A percentile compares a stretch with the other conserved stretches of the same genome.
These are phyloP conservation scores for Botrytis cinerea DNA, from an alignment of 2,329 filamentous ascomycete genomes.

Conservation along the genomic window DNA sequence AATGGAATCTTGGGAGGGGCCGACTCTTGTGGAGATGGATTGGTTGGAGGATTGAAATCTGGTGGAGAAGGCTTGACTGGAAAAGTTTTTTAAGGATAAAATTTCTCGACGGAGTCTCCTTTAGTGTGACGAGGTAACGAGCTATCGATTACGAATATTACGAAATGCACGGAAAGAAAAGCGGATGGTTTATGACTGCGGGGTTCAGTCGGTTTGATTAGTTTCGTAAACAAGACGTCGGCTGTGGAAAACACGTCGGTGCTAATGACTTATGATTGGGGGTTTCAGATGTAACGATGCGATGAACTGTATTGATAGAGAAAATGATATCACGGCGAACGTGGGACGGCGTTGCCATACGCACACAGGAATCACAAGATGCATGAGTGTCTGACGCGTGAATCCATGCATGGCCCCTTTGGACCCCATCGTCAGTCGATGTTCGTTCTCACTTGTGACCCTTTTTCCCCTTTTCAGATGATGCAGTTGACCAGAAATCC, in stretches of 20 bases:
- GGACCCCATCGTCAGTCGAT: neutral
- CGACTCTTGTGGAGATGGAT: conserved; percentile 6
- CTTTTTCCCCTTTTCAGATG: neutral
- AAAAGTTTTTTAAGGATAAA: neutral
- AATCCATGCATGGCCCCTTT: conserved; percentile 1
- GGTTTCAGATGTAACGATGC: no score
- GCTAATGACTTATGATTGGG: neutral
- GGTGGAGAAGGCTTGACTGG: conserved; percentile 19
- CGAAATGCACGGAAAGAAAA: conserved; percentile 8
- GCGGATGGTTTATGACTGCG: neutral
- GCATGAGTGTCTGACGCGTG: neutral
- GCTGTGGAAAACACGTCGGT: neutral
- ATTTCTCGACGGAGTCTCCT: neutral
- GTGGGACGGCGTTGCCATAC: neutral
- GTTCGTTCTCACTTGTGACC: neutral
- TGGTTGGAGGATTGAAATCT: conserved; percentile 19
- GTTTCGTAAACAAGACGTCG: neutral
- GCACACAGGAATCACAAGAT: neutral
- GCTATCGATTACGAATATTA: conserved; percentile 6
- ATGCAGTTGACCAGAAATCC: neutral
- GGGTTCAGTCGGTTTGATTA: conserved; percentile 1
- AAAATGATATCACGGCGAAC: neutral
- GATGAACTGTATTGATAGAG: neutral
- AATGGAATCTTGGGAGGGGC: conserved; percentile 8
- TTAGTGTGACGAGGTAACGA: neutral